These are phyloP conservation scores for Nakazawaea peltata DNA, from an alignment of 805 yeast genomes.

Conservation along the genomic window DNA sequence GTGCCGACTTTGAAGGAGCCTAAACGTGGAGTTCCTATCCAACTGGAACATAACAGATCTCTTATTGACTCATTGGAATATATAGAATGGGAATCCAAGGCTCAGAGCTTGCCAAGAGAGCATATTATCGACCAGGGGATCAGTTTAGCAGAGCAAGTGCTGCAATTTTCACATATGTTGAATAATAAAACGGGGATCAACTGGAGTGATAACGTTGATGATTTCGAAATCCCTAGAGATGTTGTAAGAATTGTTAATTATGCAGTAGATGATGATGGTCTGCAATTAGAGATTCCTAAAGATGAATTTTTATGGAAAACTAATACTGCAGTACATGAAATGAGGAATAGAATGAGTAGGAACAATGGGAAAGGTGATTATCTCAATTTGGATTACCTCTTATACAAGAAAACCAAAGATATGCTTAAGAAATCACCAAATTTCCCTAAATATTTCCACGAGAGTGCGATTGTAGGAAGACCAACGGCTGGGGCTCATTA, in stretches of 20 bases:
- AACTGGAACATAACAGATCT: conserved; percentile 10
- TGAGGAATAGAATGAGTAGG: conserved; percentile 9
- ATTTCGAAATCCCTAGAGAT: conserved; percentile 12
- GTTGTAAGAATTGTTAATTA: conserved; percentile 10
- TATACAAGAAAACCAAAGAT: conserved; percentile 13
- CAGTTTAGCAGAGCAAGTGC: conserved; percentile 3
- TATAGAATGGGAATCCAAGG: conserved; percentile 12
- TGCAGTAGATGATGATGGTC: conserved; percentile 11
- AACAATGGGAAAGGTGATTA: neutral
- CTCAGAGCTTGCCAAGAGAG: conserved; percentile 6
- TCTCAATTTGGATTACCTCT: conserved; percentile 14
- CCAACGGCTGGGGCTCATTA: conserved; percentile 29
- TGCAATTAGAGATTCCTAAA: conserved; percentile 11
- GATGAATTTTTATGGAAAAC: conserved; percentile 19
- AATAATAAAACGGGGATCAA: neutral
- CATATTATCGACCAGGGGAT: conserved; percentile 15
- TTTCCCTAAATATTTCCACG: conserved; percentile 26
- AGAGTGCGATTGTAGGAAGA: conserved; percentile 20
- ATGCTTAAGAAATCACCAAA: conserved; percentile 7
- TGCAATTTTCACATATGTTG: neutral
- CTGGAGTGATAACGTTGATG: neutral
- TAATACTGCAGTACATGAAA: conserved; percentile 12
- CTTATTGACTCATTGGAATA: conserved; percentile 12
- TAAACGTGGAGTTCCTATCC: conserved; percentile 7
- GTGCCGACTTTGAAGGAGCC: conserved; percentile 17